phyloP scores from a whole-genome alignment of 345 rosid species.

The Odontarrhena argentea region DNA sequence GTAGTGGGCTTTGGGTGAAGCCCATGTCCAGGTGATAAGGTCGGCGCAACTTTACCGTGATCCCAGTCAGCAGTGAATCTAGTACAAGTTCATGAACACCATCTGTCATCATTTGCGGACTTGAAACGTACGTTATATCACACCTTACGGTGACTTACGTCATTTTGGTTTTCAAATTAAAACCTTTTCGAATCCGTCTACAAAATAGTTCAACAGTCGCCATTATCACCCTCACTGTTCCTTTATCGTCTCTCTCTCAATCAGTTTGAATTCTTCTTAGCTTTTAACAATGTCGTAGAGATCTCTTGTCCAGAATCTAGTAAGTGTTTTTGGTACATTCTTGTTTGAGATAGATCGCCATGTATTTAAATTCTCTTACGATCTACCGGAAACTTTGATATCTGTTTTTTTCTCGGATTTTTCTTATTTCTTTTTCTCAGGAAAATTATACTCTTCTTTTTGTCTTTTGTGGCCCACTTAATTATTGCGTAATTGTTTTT shows the following conservation, averaged over 20 bases:
- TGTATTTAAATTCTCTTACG: neutral
- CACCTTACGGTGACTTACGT: slow-evolving; percentile 22
- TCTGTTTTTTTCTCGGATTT: slow-evolving; percentile 3
- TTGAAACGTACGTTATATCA: slow-evolving; percentile 39
- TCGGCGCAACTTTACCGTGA: slow-evolving; percentile 29
- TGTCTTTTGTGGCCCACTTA: slow-evolving; percentile 35
- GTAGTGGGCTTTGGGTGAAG: slow-evolving; percentile 9
- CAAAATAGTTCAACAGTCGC: neutral
- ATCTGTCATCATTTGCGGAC: slow-evolving; percentile 44
- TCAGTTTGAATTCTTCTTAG: neutral
- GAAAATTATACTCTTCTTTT: neutral
- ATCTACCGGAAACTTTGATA: neutral
- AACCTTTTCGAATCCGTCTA: slow-evolving; percentile 31
- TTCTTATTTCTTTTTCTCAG: neutral
- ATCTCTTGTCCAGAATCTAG: slow-evolving; percentile 1
- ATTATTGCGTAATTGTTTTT: slow-evolving; percentile 22
- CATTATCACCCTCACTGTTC: slow-evolving; percentile 13
- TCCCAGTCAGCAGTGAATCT: neutral
- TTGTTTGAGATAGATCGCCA: slow-evolving; percentile 24
- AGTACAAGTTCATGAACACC: slow-evolving; percentile 30
- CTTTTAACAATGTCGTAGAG: slow-evolving; percentile 11
- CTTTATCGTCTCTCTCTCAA: slow-evolving; percentile 6
- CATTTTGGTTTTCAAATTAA: slow-evolving; percentile 18
- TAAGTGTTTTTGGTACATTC: neutral
- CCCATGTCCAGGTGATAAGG: slow-evolving; percentile 6